phyloP scores from a whole-genome alignment of 176 grass and related monocot species.

The Triticum urartu region DNA sequence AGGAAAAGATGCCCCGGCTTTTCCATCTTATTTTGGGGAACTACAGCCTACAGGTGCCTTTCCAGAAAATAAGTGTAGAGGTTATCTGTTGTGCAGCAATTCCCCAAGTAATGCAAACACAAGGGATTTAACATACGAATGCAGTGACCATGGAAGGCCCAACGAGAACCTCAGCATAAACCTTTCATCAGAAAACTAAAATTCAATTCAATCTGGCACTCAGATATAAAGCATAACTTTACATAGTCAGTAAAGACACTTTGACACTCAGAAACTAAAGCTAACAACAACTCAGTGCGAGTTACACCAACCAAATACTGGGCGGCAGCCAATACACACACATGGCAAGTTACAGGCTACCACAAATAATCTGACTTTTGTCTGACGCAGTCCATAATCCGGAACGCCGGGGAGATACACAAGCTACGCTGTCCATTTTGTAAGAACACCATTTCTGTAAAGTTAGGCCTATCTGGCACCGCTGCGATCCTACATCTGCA shows the following conservation, averaged over 20 bases:
- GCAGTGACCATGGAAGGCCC: too few relatives aligned
- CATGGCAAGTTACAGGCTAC: conserved; percentile 48
- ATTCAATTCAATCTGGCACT: conserved; percentile 33
- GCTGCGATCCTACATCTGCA: conserved; percentile 55
- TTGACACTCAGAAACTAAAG: conserved; percentile 31
- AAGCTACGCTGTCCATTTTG: conserved; percentile 57
- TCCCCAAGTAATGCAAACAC: background rate
- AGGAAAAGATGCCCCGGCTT: too few relatives aligned
- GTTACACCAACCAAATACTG: conserved; percentile 44
- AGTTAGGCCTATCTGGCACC: conserved; percentile 67
- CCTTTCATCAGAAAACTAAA: background rate
- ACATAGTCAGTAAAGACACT: conserved; percentile 42
- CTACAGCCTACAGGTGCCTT: too few relatives aligned
- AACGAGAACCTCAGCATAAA: too few relatives aligned
- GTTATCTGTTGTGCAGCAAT: too few relatives aligned
- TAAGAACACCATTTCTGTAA: conserved; percentile 57
- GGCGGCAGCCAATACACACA: conserved; percentile 32
- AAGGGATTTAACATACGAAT: too few relatives aligned
- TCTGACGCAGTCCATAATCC: conserved; percentile 34
- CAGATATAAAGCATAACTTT: conserved; percentile 44
- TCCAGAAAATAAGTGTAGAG: too few relatives aligned
- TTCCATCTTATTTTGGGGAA: too few relatives aligned
- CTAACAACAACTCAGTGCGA: conserved; percentile 29
- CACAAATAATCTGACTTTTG: conserved; percentile 50
- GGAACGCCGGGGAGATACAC: conserved; percentile 35